Evolutionary conservation across 2,329 filamentous ascomycete genomes (phyloP).

Genomic region (Penicillium sp.): DNA sequence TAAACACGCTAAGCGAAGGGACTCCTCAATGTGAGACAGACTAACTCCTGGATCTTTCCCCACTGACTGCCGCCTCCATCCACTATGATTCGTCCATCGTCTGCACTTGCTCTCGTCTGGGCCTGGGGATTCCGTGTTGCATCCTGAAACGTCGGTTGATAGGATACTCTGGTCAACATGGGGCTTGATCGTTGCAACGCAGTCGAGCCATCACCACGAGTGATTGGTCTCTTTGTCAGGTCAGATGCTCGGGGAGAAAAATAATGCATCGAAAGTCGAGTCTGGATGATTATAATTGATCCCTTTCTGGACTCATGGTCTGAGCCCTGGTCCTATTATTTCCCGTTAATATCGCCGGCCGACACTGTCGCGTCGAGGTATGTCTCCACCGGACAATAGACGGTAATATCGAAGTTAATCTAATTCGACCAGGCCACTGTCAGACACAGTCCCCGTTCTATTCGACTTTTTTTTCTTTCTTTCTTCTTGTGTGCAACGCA

Average conservation of each 20-base stretch:
- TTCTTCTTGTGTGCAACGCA: constrained; percentile 15
- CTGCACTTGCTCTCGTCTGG: neutral
- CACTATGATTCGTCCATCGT: constrained; percentile 11
- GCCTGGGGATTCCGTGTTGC: constrained; percentile 3
- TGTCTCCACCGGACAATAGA: neutral
- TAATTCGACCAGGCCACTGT: constrained; percentile 6
- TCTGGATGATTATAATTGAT: too few species aligned
- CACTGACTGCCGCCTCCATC: constrained; percentile 7
- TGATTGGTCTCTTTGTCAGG: too few species aligned
- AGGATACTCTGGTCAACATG: too few species aligned
- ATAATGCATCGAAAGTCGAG: too few species aligned
- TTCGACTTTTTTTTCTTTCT: constrained; percentile 12
- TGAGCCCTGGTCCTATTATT: too few species aligned
- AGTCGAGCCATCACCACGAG: too few species aligned
- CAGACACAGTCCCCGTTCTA: constrained; percentile 3
- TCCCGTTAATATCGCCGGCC: neutral
- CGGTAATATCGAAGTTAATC: constrained; percentile 8
- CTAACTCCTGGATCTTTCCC: constrained; percentile 15
- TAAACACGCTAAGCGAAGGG: constrained; percentile 3
- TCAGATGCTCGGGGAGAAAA: too few species aligned
- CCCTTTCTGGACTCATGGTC: too few species aligned
- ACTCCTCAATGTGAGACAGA: constrained; percentile 22
- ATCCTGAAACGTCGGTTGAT: constrained; percentile 12
- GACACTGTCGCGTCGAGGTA: too few species aligned
- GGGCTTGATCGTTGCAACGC: too few species aligned